A percentile compares a stretch with the other conserved stretches of the same genome.
These are phyloP conservation scores for Zygotorulaspora florentina DNA, from an alignment of 805 yeast genomes.

Conservation along the genomic window DNA sequence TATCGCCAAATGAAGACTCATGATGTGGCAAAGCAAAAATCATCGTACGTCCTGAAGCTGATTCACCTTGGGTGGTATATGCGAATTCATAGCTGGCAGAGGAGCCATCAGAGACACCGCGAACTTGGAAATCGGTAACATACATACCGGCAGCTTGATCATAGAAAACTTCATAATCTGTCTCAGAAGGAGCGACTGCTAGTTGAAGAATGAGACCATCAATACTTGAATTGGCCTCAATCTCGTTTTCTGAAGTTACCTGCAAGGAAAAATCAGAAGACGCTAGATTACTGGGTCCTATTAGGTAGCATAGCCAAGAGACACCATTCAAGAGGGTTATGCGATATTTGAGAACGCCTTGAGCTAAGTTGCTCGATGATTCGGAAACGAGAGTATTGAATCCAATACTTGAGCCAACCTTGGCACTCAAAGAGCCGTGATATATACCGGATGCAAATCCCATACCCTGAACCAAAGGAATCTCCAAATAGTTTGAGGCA, in stretches of 20 bases:
- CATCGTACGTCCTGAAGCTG: constrained; percentile 44
- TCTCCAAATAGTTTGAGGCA: constrained; percentile 38
- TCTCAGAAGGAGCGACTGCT: constrained; percentile 42
- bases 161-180: constrained; percentile 41
- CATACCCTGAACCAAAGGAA: constrained; percentile 58
- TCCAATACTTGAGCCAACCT: constrained; percentile 45
- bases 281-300: constrained; percentile 34
- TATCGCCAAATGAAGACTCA: constrained; percentile 36
- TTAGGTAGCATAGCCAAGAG: constrained; percentile 51
- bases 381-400: constrained; percentile 26
- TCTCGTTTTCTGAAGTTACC: constrained; percentile 26
- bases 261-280: constrained; percentile 6
- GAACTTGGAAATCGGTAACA: constrained; percentile 45
- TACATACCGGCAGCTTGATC: constrained; percentile 61
- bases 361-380: constrained; percentile 34
- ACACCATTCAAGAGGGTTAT: constrained; percentile 45
- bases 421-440: constrained; percentile 35
- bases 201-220: constrained; percentile 46
- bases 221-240: constrained; percentile 37
- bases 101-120: constrained; percentile 45
- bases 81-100: constrained; percentile 46
- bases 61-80: constrained; percentile 49
- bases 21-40: constrained; percentile 56
- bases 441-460: constrained; percentile 52
- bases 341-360: constrained; percentile 41